Base-by-base conservation (phyloP, 2,329 filamentous ascomycete genomes). In the Fusarium humuli region DNA sequence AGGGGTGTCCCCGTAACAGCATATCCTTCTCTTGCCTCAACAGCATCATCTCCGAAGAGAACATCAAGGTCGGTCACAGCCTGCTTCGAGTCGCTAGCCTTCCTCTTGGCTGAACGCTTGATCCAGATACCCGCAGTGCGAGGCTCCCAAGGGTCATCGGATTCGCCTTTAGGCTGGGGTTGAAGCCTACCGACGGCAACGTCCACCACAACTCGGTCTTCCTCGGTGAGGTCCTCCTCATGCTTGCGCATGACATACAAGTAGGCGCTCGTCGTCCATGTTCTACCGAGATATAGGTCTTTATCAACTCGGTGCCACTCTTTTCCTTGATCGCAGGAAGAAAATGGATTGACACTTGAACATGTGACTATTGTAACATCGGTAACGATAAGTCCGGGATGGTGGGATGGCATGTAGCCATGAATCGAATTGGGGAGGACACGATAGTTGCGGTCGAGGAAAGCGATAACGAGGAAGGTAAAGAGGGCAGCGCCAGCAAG, bases 1-100 rank as follows among this genome's bases (percentile, higher is more conserved):
- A 98, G 80, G 12, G 92, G 88, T 10, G 88, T 92, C 62, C 92
- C 91, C 53, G 89, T 90, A 45, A 98, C 86, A 61, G 90, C 84
- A 96, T 97, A 99, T 30, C 92, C 92, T 3, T 90, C 88, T 61
- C 96, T 89, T 7, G 94, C 94, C 78, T 99, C 96, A 32, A 94
- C 93, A 12, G 94, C 95, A 77, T 98, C 94, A 22, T 94, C 90
- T 22, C 94, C 94, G 76, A 97, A 98, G 9, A 98, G 84, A 7
- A 97, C 89, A 77, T 98, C 94, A 8, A 97, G 84, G 6, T 90
- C 91, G 0, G 94, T 97, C 52, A 98, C 86, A 18, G 90, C 91
- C 41, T 87, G 86, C 62, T 90, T 88, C 6, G 90, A 92, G 77
- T 97, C 93, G 77, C 90, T 92, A 47, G 91, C 90, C 75, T 92